A percentile compares a stretch with the other conserved stretches of the same genome.
Conservation (phyloP, 2,329 filamentous ascomycete species). For the Neodidymelliopsis sp. region DNA sequence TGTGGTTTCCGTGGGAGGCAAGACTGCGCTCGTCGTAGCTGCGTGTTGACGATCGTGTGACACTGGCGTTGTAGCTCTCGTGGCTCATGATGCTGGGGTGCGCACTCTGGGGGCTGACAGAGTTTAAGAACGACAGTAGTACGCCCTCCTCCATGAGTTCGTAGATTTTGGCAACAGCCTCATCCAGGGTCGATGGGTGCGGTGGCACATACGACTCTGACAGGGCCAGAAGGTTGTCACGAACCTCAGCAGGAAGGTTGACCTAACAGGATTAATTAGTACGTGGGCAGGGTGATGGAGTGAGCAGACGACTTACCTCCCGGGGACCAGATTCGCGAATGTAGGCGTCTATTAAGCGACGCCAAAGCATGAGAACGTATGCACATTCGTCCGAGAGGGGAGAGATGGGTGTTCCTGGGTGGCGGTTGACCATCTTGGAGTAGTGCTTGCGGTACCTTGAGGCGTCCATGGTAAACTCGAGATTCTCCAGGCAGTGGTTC, state of each 20-base stretch:
- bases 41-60: conserved; percentile 49
- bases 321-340: conserved; percentile 61
- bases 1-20: conserved; percentile 35
- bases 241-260: conserved; percentile 85
- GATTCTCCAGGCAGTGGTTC: conserved; percentile 94
- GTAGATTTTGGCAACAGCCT: conserved; percentile 86
- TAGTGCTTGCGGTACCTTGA: conserved; percentile 80
- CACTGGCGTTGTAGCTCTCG: conserved; percentile 51
- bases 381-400: conserved; percentile 66
- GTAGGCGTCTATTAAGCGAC: conserved; percentile 87
- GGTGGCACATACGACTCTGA: conserved; percentile 69
- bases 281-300: background rate
- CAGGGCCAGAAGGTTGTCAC: conserved; percentile 77
- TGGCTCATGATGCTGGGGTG: conserved; percentile 47
- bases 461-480: conserved; percentile 96
- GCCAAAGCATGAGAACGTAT: conserved; percentile 83
- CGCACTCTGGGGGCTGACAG: conserved; percentile 60
- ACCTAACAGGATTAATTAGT: conserved; percentile 43
- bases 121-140: conserved; percentile 88
- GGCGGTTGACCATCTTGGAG: conserved; percentile 63
- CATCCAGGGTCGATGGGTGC: conserved; percentile 76
- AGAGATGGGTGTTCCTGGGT: conserved; percentile 55
- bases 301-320: conserved; percentile 34
- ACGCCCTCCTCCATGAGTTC: conserved; percentile 98
- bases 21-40: conserved; percentile 52